Base-by-base conservation (phyloP, 2,329 filamentous ascomycete species). In the Trichoderma semiorbis region DNA sequence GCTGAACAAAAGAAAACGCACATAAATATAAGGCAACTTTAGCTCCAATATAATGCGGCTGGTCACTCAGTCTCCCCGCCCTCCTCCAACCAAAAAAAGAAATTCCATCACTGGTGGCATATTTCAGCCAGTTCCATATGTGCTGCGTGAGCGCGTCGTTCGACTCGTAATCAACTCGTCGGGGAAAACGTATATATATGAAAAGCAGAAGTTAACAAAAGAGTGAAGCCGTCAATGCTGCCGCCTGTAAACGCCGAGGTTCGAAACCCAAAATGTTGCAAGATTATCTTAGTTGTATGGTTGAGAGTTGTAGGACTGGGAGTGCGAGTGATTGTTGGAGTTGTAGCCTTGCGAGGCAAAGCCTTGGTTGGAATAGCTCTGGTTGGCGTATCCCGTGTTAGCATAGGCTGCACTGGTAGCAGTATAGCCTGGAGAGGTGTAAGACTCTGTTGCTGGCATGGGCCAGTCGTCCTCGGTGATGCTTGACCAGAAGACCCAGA, bases 391-490 rank as follows among this genome's bases (percentile, higher is more conserved):
- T n/a, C 58, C 68, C 7, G 58, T 39, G 26, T 43, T 63, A 4
- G 69, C 57, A 60, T 60, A 60, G 8, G 28, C 57, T n/a, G 57
- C 30, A 34, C 28, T 60, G 18, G 57, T 32, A 34, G 57, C 34
- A 21, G 61, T 60, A 61, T 71, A 71, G 36, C 47, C 50, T n/a
- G 69, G 69, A 14, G 63, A 39, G 18, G 84, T 81, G 74, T 87
- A 87, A 66, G 81, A 76, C 60, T 76, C 79, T 70, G 80, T 80
- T 11, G 81, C 81, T 39, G 85, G 84, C 81, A 88, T 87, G 21
- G 95, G 94, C 96, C 96, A 99, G 84, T 98, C 95, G 78, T 99
- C 96, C 83, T 99, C 96, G 18, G 96, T 99, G 78, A 99, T 99
- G 84, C 94, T 98, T 61, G 94, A 97, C 96, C 96, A 99, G 86